Evolutionary conservation across 371 early-diverging fungal genomes (phyloP), one percentile per base, ranked within the genome.

Genomic region (Mucor indicus): DNA sequence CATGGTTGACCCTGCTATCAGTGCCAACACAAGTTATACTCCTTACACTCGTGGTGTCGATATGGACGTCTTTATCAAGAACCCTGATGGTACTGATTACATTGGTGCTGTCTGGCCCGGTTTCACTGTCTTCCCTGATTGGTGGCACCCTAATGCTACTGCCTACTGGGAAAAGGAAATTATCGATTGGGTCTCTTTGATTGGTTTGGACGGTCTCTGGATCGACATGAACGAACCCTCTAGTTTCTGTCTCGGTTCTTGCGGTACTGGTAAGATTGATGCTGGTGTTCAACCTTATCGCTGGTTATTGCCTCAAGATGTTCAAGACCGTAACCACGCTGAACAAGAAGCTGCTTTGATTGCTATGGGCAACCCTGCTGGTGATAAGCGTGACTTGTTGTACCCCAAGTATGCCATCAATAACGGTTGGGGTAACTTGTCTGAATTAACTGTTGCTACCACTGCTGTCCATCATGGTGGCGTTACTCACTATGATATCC

Each of bases 51-150:
- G 57, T 9, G 83, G 83, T 37, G 46, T 64, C 38, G 50, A 48
- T 1, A 44, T 61, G 20, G 75, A 72, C 41, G 58, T 83, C 10
- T 82, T 72, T 33, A 62, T 83, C 51, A 80, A 77, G 50, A 72
- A 60, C 11, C 40, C 55, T 20, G 73, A 78, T 27, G 82, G 81
- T 20, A 53, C 57, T 48, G 40, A 67, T 48, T 53, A 44, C 10
- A 33, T 71, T 2, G 88, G 87, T 12, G 64, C 64, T 55, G 84
- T 83, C 37, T 87, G 88, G 88, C 87, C 85, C 0, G 87, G 88
- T 17, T 74, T 70, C 29, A 83, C 86, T 13, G 67, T 60, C 19
- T 87, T 80, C 66, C 77, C 85, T 19, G 88, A 87, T 60, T 85
- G 74, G 68, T 60, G 75, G 53, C 69, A 82, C 46, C 75, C 81